Evolutionary conservation across 2,329 filamentous ascomycete species (phyloP), one percentile per base, ranked within the genome.

Genomic region (Hypoxylon sp.): DNA sequence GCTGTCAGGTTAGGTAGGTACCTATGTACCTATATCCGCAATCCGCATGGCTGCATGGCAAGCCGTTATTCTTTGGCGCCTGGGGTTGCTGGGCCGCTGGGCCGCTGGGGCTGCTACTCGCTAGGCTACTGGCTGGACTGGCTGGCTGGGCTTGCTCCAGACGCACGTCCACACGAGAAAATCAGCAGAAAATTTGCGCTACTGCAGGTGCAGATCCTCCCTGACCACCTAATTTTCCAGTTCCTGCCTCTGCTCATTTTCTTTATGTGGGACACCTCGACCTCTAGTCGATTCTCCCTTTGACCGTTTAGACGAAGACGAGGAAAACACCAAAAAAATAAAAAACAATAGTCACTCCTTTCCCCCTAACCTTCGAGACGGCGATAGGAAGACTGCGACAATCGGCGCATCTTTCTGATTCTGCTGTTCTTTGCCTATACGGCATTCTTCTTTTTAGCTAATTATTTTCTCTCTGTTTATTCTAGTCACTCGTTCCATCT

Each of bases 401-500:
- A 50, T 48, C 45, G 54, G 29, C 35, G 45, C 52, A 27, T 24
- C 38, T 23, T 35, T 27, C 29, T 56, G 53, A 52, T 56, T 58
- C 50, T 33, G 29, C 27, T 38, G 52, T 43, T 49, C 48, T 57
- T 27, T 43, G 42, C 47, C 50, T 11, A 20, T 50, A 46, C 55
- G 48, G 59, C 64, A 45, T 61, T 63, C 63, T 58, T 62, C 58
- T 61, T 63, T 58, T 48, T 42, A 38, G 38, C 11, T 33, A 55
- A 31, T 62, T 21, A 48, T 50, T 54, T 35, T 53, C 20, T 57
- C 10, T 4, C 11, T 59, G 18, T 20, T 54, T 43, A 59, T 58
- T 57, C 48, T 33, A 61, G 57, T 67, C 65, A 51, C 56, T 70
- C 64, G 57, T 67, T 71, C 63, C 55, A 65, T 70, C 60, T 62